Percentiles rank a stretch among this genome's conserved stretches.
Evolutionary conservation across 768 basidiomycete species (phyloP).

Genomic region (Agaricus sinodeliciosus): DNA sequence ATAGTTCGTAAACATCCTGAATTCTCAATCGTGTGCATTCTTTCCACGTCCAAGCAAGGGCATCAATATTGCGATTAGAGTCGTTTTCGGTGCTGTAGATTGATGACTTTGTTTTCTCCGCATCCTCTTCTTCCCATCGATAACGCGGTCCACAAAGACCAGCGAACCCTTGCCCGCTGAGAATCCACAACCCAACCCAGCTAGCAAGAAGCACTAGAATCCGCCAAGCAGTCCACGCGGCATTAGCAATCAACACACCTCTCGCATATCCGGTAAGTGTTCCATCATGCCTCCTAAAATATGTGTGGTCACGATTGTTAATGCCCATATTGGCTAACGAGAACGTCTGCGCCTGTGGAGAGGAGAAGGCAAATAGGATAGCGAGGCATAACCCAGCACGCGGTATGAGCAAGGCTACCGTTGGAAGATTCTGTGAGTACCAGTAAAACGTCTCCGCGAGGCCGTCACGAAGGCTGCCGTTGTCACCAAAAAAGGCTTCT

Average conservation of each 20-base stretch:
- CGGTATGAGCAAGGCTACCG: slow-evolving; percentile 75
- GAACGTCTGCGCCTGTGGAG: slow-evolving; percentile 39
- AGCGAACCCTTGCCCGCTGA: slow-evolving; percentile 70
- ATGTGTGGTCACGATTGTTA: slow-evolving; percentile 59
- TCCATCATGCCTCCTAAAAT: slow-evolving; percentile 59
- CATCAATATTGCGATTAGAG: slow-evolving; percentile 27
- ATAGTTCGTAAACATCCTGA: slow-evolving; percentile 79
- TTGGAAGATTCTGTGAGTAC: slow-evolving; percentile 81
- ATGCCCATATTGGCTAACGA: slow-evolving; percentile 30
- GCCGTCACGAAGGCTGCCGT: slow-evolving; percentile 24
- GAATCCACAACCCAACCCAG: slow-evolving; percentile 76
- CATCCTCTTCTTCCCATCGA: slow-evolving; percentile 76
- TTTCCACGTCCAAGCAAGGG: slow-evolving; percentile 77
- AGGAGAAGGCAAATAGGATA: slow-evolving; percentile 49
- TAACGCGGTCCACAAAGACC: slow-evolving; percentile 82
- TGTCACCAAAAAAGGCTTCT: slow-evolving; percentile 44
- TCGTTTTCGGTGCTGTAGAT: slow-evolving; percentile 12
- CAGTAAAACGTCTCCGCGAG: slow-evolving; percentile 82
- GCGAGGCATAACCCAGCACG: slow-evolving; percentile 73
- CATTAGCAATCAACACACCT: slow-evolving; percentile 76
- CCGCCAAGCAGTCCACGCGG: slow-evolving; percentile 77
- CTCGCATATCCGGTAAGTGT: slow-evolving; percentile 68
- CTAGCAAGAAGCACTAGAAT: slow-evolving; percentile 59
- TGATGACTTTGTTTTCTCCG: slow-evolving; percentile 15
- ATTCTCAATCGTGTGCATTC: slow-evolving; percentile 64